Conservation (phyloP, 768 basidiomycete species). For the Hygrophorus pudorinus region DNA sequence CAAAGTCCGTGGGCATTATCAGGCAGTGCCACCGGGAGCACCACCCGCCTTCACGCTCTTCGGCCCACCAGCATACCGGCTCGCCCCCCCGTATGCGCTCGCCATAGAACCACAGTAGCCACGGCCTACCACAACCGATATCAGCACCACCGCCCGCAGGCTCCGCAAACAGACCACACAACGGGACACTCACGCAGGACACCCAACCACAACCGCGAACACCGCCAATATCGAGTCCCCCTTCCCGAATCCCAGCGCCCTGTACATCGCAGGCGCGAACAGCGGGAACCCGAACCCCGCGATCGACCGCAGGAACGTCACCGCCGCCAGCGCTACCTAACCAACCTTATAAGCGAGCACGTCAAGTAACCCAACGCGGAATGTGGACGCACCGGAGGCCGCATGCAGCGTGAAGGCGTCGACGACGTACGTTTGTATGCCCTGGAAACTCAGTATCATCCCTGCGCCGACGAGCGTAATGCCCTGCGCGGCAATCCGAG, state of each 20-base stretch:
- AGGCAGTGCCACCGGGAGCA: no score
- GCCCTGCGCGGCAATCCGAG: constrained; percentile 27
- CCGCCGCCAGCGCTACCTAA: constrained; percentile 49
- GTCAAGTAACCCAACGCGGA: neutral
- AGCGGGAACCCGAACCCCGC: constrained; percentile 71
- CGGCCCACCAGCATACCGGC: constrained; percentile 30
- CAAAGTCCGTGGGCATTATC: no score
- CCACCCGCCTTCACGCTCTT: no score
- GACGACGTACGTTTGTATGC: constrained; percentile 58
- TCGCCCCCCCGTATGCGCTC: constrained; percentile 38
- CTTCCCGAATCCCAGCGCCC: constrained; percentile 56
- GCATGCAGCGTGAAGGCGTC: constrained; percentile 59
- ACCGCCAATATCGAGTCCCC: constrained; percentile 57
- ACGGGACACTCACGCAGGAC: constrained; percentile 37
- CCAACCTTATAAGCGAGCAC: neutral
- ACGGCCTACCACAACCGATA: constrained; percentile 17
- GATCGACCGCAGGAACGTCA: constrained; percentile 49
- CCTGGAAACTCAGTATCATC: constrained; percentile 48
- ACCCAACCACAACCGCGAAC: constrained; percentile 47
- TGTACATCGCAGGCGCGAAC: constrained; percentile 66
- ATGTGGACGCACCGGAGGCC: constrained; percentile 41
- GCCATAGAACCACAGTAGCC: constrained; percentile 26
- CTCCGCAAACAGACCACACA: neutral
- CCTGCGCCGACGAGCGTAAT: constrained; percentile 48
- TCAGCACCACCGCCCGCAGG: neutral